Conservation (phyloP, 805 yeast genomes). For the Yueomyces sp. region DNA sequence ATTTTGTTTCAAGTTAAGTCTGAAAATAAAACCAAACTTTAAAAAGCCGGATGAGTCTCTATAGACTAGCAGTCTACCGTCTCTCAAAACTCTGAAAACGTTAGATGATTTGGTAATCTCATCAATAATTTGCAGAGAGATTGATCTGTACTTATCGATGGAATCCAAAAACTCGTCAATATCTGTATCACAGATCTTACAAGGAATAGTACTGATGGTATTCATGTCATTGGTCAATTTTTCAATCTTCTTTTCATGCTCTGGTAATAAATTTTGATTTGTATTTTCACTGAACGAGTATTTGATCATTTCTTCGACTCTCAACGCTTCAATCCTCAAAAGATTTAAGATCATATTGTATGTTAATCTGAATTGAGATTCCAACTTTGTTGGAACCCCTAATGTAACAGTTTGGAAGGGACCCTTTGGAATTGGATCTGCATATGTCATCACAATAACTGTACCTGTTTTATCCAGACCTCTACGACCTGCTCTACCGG, state of each 20-base stretch:
- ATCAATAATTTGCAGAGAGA: conserved; percentile 33
- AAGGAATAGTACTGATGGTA: conserved; percentile 22
- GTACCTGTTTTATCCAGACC: conserved; percentile 91
- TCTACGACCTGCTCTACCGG: conserved; percentile 97
- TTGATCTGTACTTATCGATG: conserved; percentile 32
- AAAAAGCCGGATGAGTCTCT: conserved; percentile 31
- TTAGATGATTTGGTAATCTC: conserved; percentile 36
- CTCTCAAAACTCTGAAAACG: conserved; percentile 33
- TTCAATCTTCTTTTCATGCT: conserved; percentile 58
- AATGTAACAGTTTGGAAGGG: conserved; percentile 69
- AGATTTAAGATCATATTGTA: conserved; percentile 90
- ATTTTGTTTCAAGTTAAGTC: conserved; percentile 16
- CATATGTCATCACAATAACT: conserved; percentile 81
- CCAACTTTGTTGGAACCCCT: conserved; percentile 82
- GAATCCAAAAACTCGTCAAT: conserved; percentile 33
- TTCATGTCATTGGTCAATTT: conserved; percentile 36
- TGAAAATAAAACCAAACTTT: conserved; percentile 40
- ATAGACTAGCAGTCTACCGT: conserved; percentile 48
- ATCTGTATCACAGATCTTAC: conserved; percentile 26
- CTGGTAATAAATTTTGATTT: conserved; percentile 73
- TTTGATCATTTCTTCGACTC: conserved; percentile 97
- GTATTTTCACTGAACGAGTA: conserved; percentile 89
- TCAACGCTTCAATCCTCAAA: conserved; percentile 81
- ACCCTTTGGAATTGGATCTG: conserved; percentile 40
- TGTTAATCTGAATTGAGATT: conserved; percentile 86